Percentiles rank a stretch among this genome's conserved stretches.
These are phyloP conservation scores for Claviceps sp. DNA, from an alignment of 2,329 filamentous ascomycete genomes.

Conservation along the genomic window DNA sequence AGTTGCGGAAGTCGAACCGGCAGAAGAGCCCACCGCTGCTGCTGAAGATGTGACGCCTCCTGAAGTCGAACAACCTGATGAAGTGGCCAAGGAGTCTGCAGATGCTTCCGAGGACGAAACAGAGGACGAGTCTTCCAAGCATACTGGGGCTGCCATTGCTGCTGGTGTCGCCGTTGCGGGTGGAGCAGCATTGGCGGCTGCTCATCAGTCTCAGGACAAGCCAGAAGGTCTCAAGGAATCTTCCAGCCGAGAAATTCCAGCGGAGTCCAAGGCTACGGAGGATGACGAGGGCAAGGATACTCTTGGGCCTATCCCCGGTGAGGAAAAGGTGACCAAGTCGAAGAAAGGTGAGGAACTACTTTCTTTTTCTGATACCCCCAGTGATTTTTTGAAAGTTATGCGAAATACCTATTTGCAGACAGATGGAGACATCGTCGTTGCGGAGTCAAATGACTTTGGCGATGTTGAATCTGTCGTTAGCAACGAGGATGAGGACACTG, in stretches of 20 bases:
- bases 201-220: not conserved
- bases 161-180: not conserved
- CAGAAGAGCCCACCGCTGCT: not conserved
- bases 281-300: conserved; percentile 27
- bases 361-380: conserved; percentile 25
- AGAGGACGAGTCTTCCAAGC: conserved; percentile 1
- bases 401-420: conserved; percentile 15
- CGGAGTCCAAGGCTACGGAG: conserved; percentile 14
- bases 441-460: not conserved
- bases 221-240: not conserved
- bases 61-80: not conserved
- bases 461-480: not conserved
- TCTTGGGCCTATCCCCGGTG: conserved; percentile 23
- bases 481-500: not conserved
- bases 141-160: not conserved
- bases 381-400: conserved; percentile 20
- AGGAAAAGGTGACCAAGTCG: conserved; percentile 19
- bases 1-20: not conserved
- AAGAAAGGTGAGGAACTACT: conserved; percentile 31
- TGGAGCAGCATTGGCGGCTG: conserved; percentile 4
- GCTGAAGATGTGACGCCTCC: not conserved
- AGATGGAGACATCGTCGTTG: conserved; percentile 9
- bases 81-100: not conserved
- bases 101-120: not conserved
- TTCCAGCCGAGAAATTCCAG: not conserved